A percentile compares a stretch with the other conserved stretches of the same genome.
These are phyloP conservation scores for Infundibulicybe gibba DNA, from an alignment of 768 basidiomycete species.

Conservation along the genomic window DNA sequence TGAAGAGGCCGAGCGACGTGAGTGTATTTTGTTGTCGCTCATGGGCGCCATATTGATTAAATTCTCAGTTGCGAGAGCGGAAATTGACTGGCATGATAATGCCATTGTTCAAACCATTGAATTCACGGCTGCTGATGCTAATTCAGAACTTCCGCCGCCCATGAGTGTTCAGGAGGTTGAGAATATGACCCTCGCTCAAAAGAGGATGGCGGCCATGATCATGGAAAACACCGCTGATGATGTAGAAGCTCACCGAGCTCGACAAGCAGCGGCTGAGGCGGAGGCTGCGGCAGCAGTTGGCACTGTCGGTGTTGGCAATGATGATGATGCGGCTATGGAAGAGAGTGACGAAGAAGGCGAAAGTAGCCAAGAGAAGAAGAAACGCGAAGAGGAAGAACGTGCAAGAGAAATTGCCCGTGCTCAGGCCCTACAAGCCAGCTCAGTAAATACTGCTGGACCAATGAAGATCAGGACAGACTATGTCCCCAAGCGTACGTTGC, in stretches of 20 bases:
- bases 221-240: conserved; percentile 93
- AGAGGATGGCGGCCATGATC: conserved; percentile 97
- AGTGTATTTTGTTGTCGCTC: conserved; percentile 24
- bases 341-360: conserved; percentile 82
- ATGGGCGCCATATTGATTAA: conserved; percentile 7
- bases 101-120: conserved; percentile 98
- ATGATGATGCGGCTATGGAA: conserved; percentile 75
- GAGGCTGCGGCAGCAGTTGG: conserved; percentile 81
- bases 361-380: conserved; percentile 52
- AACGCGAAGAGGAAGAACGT: conserved; percentile 69
- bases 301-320: conserved; percentile 46
- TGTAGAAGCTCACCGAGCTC: conserved; percentile 76
- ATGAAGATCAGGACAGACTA: conserved; percentile 98
- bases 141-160: conserved; percentile 90
- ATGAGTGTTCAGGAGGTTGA: conserved; percentile 95
- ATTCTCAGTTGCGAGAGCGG: conserved; percentile 78
- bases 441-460: conserved; percentile 67
- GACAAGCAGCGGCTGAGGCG: conserved; percentile 82
- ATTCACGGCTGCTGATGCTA: conserved; percentile 90
- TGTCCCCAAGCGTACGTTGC: conserved; percentile 79
- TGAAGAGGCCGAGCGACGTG: conserved; percentile 85
- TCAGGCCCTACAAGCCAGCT: conserved; percentile 75
- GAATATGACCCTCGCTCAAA: conserved; percentile 95
- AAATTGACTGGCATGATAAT: conserved; percentile 99
- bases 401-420: conserved; percentile 72